These are phyloP conservation scores for Fusarium udum DNA, from an alignment of 2,329 filamentous ascomycete species.

Conservation along the genomic window DNA sequence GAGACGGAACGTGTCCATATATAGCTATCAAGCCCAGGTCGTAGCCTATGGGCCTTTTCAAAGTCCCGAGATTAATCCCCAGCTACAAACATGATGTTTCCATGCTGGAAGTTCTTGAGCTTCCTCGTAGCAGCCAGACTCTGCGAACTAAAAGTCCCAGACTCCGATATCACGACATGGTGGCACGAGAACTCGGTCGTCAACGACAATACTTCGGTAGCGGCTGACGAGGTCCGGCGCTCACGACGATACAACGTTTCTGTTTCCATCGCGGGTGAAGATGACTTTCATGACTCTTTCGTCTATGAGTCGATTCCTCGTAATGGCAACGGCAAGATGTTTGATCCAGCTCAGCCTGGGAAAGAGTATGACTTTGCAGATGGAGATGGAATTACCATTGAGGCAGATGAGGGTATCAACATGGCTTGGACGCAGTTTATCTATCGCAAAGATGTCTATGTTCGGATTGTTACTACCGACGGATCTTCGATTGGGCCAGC, in stretches of 20 bases:
- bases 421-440: background rate
- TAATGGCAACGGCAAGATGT: background rate
- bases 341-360: background rate
- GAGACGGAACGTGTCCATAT: rapidly evolving
- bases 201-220: background rate
- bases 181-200: background rate
- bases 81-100: rapidly evolving
- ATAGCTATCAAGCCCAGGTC: background rate
- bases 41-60: rapidly evolving
- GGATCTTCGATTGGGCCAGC: background rate
- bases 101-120: background rate
- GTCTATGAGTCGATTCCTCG: background rate
- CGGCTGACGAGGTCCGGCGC: background rate
- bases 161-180: background rate
- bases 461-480: background rate
- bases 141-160: rapidly evolving
- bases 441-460: background rate
- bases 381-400: background rate
- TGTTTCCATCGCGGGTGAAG: background rate
- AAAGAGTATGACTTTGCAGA: background rate
- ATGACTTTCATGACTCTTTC: background rate
- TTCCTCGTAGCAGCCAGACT: background rate
- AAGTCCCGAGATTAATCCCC: rapidly evolving
- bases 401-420: background rate
- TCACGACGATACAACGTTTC: background rate